Evolutionary conservation across 768 basidiomycete species (phyloP).

Genomic region (Pholiota conissans): DNA sequence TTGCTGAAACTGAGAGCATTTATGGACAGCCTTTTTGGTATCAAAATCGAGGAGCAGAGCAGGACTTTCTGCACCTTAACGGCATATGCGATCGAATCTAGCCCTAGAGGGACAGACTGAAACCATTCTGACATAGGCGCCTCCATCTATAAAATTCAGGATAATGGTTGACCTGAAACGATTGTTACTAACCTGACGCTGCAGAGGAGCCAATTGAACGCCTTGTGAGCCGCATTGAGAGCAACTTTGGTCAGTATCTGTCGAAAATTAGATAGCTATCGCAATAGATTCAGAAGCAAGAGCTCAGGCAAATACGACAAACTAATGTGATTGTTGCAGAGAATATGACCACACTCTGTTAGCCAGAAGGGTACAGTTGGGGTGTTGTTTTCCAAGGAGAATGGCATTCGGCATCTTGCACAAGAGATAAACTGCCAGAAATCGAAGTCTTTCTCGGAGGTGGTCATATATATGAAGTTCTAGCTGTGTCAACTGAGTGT

Average conservation of each 20-base stretch:
- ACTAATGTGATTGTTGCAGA: conserved; percentile 89
- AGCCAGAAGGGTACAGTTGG: conserved; percentile 81
- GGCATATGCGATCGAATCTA: conserved; percentile 67
- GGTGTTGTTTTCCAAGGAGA: conserved; percentile 45
- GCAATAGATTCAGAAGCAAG: not conserved
- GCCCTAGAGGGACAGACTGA: conserved; percentile 53
- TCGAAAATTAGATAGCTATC: not conserved
- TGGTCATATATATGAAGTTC: conserved; percentile 34
- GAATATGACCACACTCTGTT: conserved; percentile 83
- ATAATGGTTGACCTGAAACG: not conserved
- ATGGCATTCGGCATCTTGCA: conserved; percentile 68
- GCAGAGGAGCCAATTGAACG: conserved; percentile 72
- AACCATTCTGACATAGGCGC: conserved; percentile 86
- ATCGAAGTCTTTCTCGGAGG: conserved; percentile 45
- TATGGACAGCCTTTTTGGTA: not conserved
- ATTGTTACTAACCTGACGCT: conserved; percentile 57
- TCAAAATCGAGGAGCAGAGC: not conserved
- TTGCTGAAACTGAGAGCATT: conserved; percentile 65
- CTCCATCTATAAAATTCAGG: conserved; percentile 55
- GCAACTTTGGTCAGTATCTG: conserved; percentile 76
- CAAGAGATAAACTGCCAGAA: conserved; percentile 85
- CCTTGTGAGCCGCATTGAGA: conserved; percentile 61
- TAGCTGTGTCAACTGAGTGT: not conserved
- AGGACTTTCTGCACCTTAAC: conserved; percentile 49
- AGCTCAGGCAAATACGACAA: conserved; percentile 15